phyloP scores from a whole-genome alignment of 2,329 filamentous ascomycete species.

The Cercospora zeae-maydis region DNA sequence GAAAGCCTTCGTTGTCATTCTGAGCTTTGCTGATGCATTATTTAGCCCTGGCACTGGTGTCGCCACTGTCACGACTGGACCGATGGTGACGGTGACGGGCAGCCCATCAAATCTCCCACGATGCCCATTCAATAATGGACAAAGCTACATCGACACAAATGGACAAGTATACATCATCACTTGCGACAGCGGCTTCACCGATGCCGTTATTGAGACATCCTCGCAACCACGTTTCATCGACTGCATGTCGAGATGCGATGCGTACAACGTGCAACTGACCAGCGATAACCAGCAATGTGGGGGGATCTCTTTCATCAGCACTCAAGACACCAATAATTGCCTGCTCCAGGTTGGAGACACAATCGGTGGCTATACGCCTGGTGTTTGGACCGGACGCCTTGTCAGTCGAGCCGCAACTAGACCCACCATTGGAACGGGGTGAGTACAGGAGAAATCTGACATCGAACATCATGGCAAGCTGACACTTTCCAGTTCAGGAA shows the following conservation, averaged over 20 bases:
- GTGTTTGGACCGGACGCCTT: slow-evolving; percentile 23
- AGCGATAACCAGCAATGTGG: slow-evolving; percentile 18
- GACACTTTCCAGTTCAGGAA: slow-evolving; percentile 13
- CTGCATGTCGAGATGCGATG: slow-evolving; percentile 35
- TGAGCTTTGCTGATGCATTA: not conserved
- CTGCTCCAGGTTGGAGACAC: slow-evolving; percentile 23
- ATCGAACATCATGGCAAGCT: not conserved
- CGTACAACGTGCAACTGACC: slow-evolving; percentile 26
- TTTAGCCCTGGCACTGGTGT: not conserved
- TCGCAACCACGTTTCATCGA: slow-evolving; percentile 25
- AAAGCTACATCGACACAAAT: slow-evolving; percentile 25
- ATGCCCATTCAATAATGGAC: slow-evolving; percentile 29
- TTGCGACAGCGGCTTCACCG: slow-evolving; percentile 27
- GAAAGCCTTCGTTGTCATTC: not conserved
- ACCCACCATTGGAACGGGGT: slow-evolving; percentile 3
- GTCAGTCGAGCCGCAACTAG: slow-evolving; percentile 10
- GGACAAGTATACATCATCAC: slow-evolving; percentile 31
- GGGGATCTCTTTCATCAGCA: slow-evolving; percentile 28
- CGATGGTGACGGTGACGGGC: slow-evolving; percentile 1
- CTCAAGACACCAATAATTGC: slow-evolving; percentile 26
- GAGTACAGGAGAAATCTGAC: not conserved
- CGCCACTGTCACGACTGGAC: not conserved
- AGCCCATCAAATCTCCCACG: slow-evolving; percentile 22
- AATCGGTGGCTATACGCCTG: slow-evolving; percentile 4
- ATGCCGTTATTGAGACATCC: slow-evolving; percentile 24